Percentiles rank a stretch among this genome's conserved stretches.
Conservation (phyloP, 768 basidiomycete species). For the Amanita inopinata region DNA sequence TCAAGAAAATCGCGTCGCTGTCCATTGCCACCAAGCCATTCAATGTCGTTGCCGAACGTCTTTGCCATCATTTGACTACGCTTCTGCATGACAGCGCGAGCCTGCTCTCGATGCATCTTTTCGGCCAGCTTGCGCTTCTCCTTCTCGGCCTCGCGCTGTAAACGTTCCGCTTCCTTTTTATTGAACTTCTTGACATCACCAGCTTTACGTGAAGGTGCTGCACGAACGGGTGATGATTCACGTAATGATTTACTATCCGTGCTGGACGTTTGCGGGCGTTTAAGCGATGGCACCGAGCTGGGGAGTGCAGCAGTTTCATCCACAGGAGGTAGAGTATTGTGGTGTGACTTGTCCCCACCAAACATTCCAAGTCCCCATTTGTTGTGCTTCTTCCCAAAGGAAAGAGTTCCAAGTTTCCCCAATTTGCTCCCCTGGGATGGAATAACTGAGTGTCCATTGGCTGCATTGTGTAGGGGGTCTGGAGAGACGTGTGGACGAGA, state of each 20-base stretch:
- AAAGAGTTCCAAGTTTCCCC: conserved; percentile 47
- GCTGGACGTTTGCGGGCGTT: conserved; percentile 71
- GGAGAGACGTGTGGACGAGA: conserved; percentile 30
- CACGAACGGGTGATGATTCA: conserved; percentile 39
- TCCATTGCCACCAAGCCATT: conserved; percentile 48
- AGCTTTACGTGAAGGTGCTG: conserved; percentile 26
- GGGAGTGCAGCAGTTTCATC: conserved; percentile 56
- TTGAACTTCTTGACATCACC: conserved; percentile 60
- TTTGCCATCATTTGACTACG: conserved; percentile 67
- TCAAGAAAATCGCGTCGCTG: conserved; percentile 34
- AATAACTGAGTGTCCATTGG: conserved; percentile 26
- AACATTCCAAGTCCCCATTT: conserved; percentile 67
- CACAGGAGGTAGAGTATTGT: conserved; percentile 53
- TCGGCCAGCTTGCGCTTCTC: conserved; percentile 71
- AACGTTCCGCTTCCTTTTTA: conserved; percentile 75
- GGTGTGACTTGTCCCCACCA: conserved; percentile 62
- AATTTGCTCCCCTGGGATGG: conserved; percentile 41
- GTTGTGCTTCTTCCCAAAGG: conserved; percentile 60
- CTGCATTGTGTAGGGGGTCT: conserved; percentile 27
- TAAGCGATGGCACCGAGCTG: conserved; percentile 54
- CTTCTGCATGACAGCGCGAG: conserved; percentile 88
- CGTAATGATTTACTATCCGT: conserved; percentile 60
- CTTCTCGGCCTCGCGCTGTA: conserved; percentile 75
- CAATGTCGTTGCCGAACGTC: conserved; percentile 42
- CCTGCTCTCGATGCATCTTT: conserved; percentile 75